phyloP scores from a whole-genome alignment of 176 grass and related monocot genomes.

The Zoysia pacifica region DNA sequence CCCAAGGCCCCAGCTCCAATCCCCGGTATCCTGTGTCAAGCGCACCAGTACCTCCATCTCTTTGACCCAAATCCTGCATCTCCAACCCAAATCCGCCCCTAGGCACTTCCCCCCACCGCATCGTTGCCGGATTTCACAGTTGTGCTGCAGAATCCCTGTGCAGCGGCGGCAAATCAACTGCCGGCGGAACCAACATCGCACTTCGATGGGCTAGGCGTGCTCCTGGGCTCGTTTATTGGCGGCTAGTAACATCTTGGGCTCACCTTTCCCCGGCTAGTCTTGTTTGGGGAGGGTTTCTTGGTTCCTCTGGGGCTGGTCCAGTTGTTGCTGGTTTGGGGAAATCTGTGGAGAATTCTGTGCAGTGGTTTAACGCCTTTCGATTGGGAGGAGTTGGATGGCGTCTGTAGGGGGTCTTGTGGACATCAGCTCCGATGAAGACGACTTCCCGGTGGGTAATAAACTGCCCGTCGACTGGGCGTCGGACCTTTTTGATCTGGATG shows the following conservation, averaged over 20 bases:
- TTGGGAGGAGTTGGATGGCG: slow-evolving; percentile 42
- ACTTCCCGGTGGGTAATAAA: neutral
- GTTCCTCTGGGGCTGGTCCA: neutral
- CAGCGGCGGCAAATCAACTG: slow-evolving; percentile 4
- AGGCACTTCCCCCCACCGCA: slow-evolving; percentile 25
- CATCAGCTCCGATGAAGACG: slow-evolving; percentile 95
- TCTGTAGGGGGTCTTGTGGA: slow-evolving; percentile 55
- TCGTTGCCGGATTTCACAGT: slow-evolving; percentile 16
- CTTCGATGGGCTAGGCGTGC: slow-evolving; percentile 29
- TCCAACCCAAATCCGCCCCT: too few relatives aligned
- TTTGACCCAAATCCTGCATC: too few relatives aligned
- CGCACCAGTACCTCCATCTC: too few relatives aligned
- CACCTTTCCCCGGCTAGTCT: slow-evolving; percentile 27
- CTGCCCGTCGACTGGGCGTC: slow-evolving; percentile 36
- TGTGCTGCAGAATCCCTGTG: neutral
- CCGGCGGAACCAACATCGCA: slow-evolving; percentile 25
- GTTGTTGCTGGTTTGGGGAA: slow-evolving; percentile 7
- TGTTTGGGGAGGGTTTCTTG: slow-evolving; percentile 27
- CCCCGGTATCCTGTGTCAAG: too few relatives aligned
- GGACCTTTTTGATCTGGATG: slow-evolving; percentile 30
- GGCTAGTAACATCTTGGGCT: slow-evolving; percentile 14
- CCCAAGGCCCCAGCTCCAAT: too few relatives aligned
- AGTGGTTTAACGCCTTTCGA: neutral
- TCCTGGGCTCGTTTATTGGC: slow-evolving; percentile 18
- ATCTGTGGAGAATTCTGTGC: slow-evolving; percentile 1